Percentiles rank a stretch among this genome's conserved stretches.
phyloP scores from a whole-genome alignment of 2,329 filamentous ascomycete species.

The Aspergillus calidoustus region DNA sequence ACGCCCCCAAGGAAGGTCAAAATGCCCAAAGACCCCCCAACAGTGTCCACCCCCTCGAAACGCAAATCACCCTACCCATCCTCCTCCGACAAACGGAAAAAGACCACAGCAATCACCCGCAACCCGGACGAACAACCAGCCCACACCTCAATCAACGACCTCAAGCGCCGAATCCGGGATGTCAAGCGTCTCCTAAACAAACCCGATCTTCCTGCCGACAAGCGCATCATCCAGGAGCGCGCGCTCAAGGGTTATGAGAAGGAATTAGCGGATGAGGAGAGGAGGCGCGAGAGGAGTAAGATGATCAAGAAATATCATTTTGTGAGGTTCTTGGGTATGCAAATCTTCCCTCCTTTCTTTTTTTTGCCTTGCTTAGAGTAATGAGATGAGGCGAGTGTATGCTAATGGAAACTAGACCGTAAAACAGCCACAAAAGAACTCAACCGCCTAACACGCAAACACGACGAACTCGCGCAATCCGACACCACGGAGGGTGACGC shows the following conservation, averaged over 20 bases:
- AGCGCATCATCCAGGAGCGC: conserved; percentile 63
- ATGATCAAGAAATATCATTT: conserved; percentile 68
- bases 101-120: conserved; percentile 17
- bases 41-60: not conserved
- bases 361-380: conserved; percentile 6
- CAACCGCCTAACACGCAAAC: conserved; percentile 40
- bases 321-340: conserved; percentile 64
- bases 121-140: conserved; percentile 29
- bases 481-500: conserved; percentile 26
- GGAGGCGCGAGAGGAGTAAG: conserved; percentile 55
- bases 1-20: not conserved
- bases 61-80: conserved; percentile 9
- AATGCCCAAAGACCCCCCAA: conserved; percentile 9
- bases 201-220: conserved; percentile 57
- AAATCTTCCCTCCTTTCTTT: not conserved
- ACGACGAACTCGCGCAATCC: conserved; percentile 43
- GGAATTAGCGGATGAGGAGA: conserved; percentile 57
- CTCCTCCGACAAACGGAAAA: not conserved
- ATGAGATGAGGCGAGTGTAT: conserved; percentile 1
- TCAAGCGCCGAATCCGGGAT: conserved; percentile 62
- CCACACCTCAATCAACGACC: conserved; percentile 50
- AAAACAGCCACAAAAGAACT: conserved; percentile 49
- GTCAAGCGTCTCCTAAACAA: conserved; percentile 57
- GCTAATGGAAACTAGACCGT: conserved; percentile 36
- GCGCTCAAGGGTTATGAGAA: conserved; percentile 61